Evolutionary conservation across 2,329 filamentous ascomycete genomes (phyloP).

Genomic region (Coniochaeta ligniaria): DNA sequence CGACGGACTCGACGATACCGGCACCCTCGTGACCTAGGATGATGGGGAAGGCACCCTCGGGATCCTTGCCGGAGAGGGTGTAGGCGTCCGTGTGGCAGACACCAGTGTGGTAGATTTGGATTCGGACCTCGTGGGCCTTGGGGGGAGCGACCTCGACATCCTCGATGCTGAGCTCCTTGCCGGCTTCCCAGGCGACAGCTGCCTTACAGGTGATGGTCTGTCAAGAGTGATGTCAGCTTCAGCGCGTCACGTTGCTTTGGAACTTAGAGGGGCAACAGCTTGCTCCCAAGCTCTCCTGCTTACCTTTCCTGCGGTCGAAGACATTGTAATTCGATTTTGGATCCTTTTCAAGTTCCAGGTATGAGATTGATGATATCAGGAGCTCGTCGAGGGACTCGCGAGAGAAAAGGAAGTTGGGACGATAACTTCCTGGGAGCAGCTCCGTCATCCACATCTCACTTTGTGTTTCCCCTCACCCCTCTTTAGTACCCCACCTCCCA

Average conservation of each 20-base stretch:
- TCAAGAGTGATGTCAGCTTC: slow-evolving; percentile 1
- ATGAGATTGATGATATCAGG: neutral
- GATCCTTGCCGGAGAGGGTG: slow-evolving; percentile 92
- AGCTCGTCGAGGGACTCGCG: neutral
- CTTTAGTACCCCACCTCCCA: neutral
- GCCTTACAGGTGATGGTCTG: slow-evolving; percentile 96
- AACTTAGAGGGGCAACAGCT: neutral
- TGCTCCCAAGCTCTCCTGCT: slow-evolving; percentile 6
- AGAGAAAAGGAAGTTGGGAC: neutral
- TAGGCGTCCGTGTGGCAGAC: slow-evolving; percentile 99
- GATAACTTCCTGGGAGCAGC: neutral
- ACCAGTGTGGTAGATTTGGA: slow-evolving; percentile 95
- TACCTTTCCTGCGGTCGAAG: slow-evolving; percentile 47
- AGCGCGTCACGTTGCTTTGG: neutral
- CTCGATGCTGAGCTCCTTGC: slow-evolving; percentile 81
- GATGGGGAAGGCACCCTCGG: slow-evolving; percentile 88
- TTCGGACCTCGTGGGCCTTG: slow-evolving; percentile 88
- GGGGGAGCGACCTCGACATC: slow-evolving; percentile 88
- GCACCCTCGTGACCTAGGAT: slow-evolving; percentile 87
- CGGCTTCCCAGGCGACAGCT: slow-evolving; percentile 94
- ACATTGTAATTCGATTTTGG: slow-evolving; percentile 25
- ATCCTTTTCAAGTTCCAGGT: neutral
- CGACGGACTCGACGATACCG: slow-evolving; percentile 86
- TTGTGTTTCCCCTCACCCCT: neutral
- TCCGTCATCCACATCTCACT: neutral